Conservation (phyloP, 1,139 yeast species). For the Taphrina betulina region DNA sequence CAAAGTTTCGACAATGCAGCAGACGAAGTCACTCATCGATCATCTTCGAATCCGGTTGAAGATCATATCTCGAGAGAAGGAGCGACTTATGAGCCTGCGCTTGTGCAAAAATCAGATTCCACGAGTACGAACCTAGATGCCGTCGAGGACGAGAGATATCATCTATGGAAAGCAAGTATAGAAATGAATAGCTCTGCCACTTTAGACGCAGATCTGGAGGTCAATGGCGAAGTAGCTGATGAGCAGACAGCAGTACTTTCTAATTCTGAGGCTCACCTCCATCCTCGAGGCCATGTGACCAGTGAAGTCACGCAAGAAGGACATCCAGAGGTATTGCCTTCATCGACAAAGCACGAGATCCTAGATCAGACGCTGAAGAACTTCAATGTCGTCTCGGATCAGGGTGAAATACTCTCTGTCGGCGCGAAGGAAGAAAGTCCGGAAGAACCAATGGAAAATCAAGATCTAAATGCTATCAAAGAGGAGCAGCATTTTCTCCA, state of each 20-base stretch:
- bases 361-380: slow-evolving; percentile 3
- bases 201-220: not conserved
- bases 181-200: slow-evolving; percentile 3
- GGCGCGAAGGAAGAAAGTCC: not conserved
- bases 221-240: not conserved
- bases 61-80: too few relatives aligned
- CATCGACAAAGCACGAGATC: slow-evolving; percentile 3
- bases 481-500: not conserved
- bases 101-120: too few relatives aligned
- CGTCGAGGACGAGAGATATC: slow-evolving; percentile 23
- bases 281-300: slow-evolving; percentile 3
- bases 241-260: not conserved
- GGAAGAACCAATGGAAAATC: not conserved
- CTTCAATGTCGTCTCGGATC: slow-evolving; percentile 5
- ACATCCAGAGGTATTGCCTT: not conserved
- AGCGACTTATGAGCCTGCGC: too few relatives aligned
- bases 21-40: too few relatives aligned
- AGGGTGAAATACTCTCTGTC: too few relatives aligned
- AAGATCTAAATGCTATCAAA: not conserved
- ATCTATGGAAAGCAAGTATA: slow-evolving; percentile 14
- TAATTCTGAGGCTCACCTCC: not conserved
- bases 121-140: too few relatives aligned
- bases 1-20: too few relatives aligned
- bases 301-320: slow-evolving; percentile 3
- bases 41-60: too few relatives aligned